phyloP scores from a whole-genome alignment of 2,329 filamentous ascomycete genomes.

The Pseudocercospora musae region DNA sequence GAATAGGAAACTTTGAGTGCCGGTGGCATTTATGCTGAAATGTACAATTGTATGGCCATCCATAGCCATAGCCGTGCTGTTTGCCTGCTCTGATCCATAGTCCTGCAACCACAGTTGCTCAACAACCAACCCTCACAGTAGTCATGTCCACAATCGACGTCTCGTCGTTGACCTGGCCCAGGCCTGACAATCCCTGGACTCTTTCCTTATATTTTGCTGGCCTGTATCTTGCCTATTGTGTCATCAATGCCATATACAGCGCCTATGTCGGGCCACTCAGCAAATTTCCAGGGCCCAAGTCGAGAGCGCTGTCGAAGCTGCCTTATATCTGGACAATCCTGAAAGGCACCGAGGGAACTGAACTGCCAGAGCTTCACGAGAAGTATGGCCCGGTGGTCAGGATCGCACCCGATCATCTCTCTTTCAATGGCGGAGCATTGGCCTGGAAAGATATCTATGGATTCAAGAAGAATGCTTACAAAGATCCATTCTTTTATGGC shows the following conservation, averaged over 20 bases:
- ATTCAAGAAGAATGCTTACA: constrained; percentile 23
- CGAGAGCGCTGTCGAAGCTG: constrained; percentile 21
- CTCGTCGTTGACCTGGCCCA: background rate
- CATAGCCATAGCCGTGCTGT: too few relatives aligned
- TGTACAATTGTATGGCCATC: too few relatives aligned
- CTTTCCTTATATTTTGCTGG: constrained; percentile 10
- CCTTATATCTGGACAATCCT: constrained; percentile 20
- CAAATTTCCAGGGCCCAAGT: constrained; percentile 43
- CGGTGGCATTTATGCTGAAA: too few relatives aligned
- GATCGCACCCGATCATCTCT: constrained; percentile 40
- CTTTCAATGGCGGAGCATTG: constrained; percentile 30
- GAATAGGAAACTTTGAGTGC: too few relatives aligned
- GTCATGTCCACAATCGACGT: background rate
- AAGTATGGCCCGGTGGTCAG: constrained; percentile 41
- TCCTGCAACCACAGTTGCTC: too few relatives aligned
- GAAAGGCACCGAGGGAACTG: constrained; percentile 19
- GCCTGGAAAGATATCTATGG: constrained; percentile 32
- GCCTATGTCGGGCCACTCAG: constrained; percentile 44
- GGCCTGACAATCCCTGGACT: constrained; percentile 3
- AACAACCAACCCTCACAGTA: too few relatives aligned
- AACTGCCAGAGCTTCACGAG: constrained; percentile 30
- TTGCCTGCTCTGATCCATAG: too few relatives aligned
- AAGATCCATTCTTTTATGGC: constrained; percentile 26
- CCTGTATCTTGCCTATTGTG: constrained; percentile 18
- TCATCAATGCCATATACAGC: constrained; percentile 34